Base-by-base conservation (phyloP, 768 basidiomycete species). In the Candolleomyces aberdarensis region DNA sequence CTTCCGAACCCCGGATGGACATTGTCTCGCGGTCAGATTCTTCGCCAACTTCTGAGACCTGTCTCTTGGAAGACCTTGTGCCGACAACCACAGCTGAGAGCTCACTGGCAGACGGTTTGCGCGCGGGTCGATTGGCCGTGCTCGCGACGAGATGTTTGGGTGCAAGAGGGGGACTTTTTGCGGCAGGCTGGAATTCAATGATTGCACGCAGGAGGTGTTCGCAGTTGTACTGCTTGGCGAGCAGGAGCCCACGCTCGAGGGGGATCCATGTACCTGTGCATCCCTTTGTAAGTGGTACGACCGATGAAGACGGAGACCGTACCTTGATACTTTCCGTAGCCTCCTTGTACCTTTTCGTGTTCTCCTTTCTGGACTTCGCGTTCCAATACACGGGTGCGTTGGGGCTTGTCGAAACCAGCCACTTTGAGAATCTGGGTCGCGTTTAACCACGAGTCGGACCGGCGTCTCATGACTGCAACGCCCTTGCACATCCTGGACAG, bases 281-380 rank as follows among this genome's bases (percentile, higher is more conserved):
- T 52, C 63, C 40, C 58, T 60, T 65, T 63, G 63, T 68, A 41
- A 57, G 57, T 51, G 50, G 39, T 56, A 48, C 36, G 57, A 67
- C 58, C 57, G 67, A 58, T 54, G 58, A 48, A 29, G 43, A 39
- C 31, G 20, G 61, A 60, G 48, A 55, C 68, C 83, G 63, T 55
- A 96, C 97, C 97, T 82, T 99, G 97, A 72, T 98, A 98, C 76
- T 99, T 99, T 66, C 97, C 97, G 74, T 98, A 99, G 2, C 97
- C 97, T 22, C 97, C 97, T 74, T 99, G 97, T 0, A 99, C 96
- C 73, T 99, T 99, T 76, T 98, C 96, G 74, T 99, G 97, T 67
- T 94, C 92, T 29, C 96, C 97, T 72, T 98, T 98, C 73, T 99
- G 97, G 7, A 99, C 89, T 76, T 99, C 97, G 65, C 97, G 86